Conservation (phyloP, 2,329 filamentous ascomycete genomes). For the Colletotrichum endophyticum region DNA sequence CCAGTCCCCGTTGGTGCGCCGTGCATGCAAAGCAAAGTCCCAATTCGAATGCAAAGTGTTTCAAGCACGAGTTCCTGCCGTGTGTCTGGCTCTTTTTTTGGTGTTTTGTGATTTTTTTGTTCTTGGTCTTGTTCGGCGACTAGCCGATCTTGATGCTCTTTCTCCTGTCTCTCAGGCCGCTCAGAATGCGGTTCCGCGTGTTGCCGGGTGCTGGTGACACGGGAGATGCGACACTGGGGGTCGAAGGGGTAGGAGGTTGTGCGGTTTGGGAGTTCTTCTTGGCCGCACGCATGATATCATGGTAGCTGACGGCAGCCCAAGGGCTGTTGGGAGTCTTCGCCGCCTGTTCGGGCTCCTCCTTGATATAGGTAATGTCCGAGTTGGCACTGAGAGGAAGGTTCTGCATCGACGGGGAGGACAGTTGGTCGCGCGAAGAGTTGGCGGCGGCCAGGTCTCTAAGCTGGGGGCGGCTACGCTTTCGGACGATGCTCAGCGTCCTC, state of each 20-base stretch:
- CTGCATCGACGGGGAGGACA: constrained; percentile 24
- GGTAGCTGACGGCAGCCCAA: constrained; percentile 46
- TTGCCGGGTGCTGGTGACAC: constrained; percentile 26
- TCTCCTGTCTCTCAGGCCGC: constrained; percentile 39
- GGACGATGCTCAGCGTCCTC: constrained; percentile 58
- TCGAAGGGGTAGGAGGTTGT: constrained; percentile 20
- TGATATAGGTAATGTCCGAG: constrained; percentile 36
- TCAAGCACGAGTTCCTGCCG: neutral
- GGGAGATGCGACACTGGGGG: constrained; percentile 31
- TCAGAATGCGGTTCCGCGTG: constrained; percentile 34
- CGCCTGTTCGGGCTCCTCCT: constrained; percentile 27
- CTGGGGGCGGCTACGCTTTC: constrained; percentile 58
- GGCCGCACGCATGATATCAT: constrained; percentile 49
- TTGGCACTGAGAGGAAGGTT: constrained; percentile 37
- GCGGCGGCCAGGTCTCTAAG: constrained; percentile 41
- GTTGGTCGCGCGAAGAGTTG: constrained; percentile 37
- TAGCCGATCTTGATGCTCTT: constrained; percentile 41
- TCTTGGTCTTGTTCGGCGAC: neutral
- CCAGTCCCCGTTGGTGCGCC: constrained; percentile 13
- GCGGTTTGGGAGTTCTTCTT: constrained; percentile 43
- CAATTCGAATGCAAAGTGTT: constrained; percentile 10
- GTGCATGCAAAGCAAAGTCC: constrained; percentile 20
- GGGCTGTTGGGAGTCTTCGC: constrained; percentile 26
- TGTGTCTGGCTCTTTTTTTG: neutral
- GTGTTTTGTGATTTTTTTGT: neutral